These are phyloP conservation scores for Acacia concinna DNA, from an alignment of 331 rosid genomes.

Conservation along the genomic window DNA sequence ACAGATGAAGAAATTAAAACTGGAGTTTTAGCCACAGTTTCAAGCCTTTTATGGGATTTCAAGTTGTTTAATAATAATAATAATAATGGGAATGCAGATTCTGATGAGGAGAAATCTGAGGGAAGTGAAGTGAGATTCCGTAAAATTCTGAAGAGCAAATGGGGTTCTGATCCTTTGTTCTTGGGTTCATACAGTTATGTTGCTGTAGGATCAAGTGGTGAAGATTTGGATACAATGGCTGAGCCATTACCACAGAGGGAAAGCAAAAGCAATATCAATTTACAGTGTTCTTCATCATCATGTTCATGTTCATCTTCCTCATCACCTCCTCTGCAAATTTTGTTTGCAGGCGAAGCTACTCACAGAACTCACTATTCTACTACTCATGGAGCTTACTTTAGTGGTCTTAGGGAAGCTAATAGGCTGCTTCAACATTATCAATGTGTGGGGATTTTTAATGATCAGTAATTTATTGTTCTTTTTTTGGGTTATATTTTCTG, in stretches of 20 bases:
- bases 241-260: conserved; percentile 73
- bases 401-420: conserved; percentile 96
- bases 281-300: background rate
- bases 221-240: conserved; percentile 86
- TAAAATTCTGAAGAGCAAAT: conserved; percentile 67
- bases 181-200: conserved; percentile 89
- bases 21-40: conserved; percentile 70
- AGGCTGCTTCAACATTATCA: conserved; percentile 91
- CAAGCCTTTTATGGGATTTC: conserved; percentile 42
- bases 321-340: conserved; percentile 72
- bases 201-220: conserved; percentile 90
- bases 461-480: conserved; percentile 14
- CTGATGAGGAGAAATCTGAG: conserved; percentile 27
- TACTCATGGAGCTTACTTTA: conserved; percentile 96
- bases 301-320: background rate
- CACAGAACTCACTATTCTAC: conserved; percentile 98
- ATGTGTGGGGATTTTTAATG: conserved; percentile 57
- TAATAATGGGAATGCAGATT: conserved; percentile 1
- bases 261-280: conserved; percentile 26
- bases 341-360: conserved; percentile 99
- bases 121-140: conserved; percentile 49
- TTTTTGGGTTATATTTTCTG: background rate
- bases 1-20: conserved; percentile 65
- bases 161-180: conserved; percentile 91
- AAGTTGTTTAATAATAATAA: background rate